phyloP scores from a whole-genome alignment of 2,329 filamentous ascomycete species.

The Trichophyton simii region DNA sequence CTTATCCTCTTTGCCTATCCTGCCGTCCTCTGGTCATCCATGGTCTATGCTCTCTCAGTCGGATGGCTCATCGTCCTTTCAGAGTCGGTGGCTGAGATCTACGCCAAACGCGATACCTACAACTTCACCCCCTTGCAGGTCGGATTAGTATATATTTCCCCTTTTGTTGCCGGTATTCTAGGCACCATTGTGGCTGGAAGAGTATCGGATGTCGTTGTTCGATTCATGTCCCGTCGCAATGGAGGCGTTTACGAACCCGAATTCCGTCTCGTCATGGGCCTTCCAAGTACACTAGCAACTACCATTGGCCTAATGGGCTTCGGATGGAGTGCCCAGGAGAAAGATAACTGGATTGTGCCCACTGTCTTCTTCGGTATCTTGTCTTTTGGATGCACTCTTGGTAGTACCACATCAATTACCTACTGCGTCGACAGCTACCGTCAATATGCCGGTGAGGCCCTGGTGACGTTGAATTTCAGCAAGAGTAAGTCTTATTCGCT shows the following conservation, averaged over 20 bases:
- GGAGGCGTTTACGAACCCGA: slow-evolving; percentile 94
- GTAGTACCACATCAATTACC: slow-evolving; percentile 81
- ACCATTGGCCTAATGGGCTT: slow-evolving; percentile 85
- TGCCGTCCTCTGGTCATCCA: slow-evolving; percentile 73
- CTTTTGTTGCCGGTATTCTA: slow-evolving; percentile 75
- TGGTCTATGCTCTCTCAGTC: slow-evolving; percentile 75
- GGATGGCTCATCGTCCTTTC: slow-evolving; percentile 95
- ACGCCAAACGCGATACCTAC: slow-evolving; percentile 56
- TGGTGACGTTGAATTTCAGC: slow-evolving; percentile 86
- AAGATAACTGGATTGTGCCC: slow-evolving; percentile 76
- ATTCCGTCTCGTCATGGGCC: slow-evolving; percentile 77
- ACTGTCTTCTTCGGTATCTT: slow-evolving; percentile 87
- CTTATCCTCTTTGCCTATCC: slow-evolving; percentile 83
- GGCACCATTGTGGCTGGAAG: slow-evolving; percentile 87
- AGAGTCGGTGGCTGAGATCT: slow-evolving; percentile 72
- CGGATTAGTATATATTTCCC: slow-evolving; percentile 78
- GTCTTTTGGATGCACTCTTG: slow-evolving; percentile 82
- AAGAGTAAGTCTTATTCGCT: slow-evolving; percentile 49
- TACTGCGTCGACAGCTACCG: slow-evolving; percentile 90
- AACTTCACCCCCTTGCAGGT: slow-evolving; percentile 70
- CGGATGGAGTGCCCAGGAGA: slow-evolving; percentile 73
- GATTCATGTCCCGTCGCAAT: slow-evolving; percentile 68
- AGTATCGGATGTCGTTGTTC: slow-evolving; percentile 73
- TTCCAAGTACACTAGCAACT: slow-evolving; percentile 66
- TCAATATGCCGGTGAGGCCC: slow-evolving; percentile 82